Base-by-base conservation (phyloP, 2,329 filamentous ascomycete genomes). In the Fusarium coicis region DNA sequence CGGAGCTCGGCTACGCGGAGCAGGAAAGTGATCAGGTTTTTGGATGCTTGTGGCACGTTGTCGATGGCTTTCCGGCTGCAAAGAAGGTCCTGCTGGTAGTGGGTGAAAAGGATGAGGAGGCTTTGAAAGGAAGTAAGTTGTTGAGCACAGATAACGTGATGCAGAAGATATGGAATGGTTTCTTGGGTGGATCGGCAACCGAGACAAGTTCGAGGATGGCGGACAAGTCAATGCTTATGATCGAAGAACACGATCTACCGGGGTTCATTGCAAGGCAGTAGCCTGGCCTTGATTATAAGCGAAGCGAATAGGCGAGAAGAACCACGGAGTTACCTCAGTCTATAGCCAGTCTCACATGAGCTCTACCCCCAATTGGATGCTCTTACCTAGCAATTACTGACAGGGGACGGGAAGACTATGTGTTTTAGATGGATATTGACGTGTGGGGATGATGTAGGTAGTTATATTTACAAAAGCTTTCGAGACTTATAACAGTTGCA, bases 131-230 rank as follows among this genome's bases (percentile, higher is more conserved):
- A 42, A 79, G 78, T 40, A 76, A 80, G 64, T 74, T 81, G 53
- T 66, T 76, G 47, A 73, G 76, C 53, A 63, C 67, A 36, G 79
- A 83, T 44, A 83, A 84, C 53, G 76, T 85, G 21, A 80, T 87
- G 74, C 84, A 86, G 77, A 85, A 83, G 79, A 83, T 87, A 40
- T 87, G 85, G 85, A 80, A 80, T 46, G 83, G 84, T 9, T 86
- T 85, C 82, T 80, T 85, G 64, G 75, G 81, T 30, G 84, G 84
- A 16, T 75, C 76, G 23, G 82, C 81, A 14, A 81, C 82, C 16
- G 78, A 82, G 53, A 83, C 79, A 47, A 83, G 75, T 58, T 82
- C 82, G 37, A 79, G 78, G 40, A 75, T 86, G 80, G 83, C 81
- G 16, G 79, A 83, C 39, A 82, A 83, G 77, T 79, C 83, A 74